These are phyloP conservation scores for Metarhizium guizhouense DNA, from an alignment of 2,329 filamentous ascomycete genomes.

Conservation along the genomic window DNA sequence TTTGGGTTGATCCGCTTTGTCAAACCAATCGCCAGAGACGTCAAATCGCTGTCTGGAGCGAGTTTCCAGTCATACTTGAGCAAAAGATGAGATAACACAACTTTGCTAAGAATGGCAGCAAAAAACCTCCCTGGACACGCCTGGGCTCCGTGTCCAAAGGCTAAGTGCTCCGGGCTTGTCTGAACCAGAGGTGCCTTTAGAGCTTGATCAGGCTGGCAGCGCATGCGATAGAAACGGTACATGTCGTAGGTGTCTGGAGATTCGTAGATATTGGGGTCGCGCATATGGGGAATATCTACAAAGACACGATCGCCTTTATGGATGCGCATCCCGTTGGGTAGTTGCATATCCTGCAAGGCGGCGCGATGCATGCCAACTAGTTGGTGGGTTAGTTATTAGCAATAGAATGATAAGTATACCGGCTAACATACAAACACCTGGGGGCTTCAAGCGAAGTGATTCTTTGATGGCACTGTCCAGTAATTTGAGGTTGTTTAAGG, in stretches of 20 bases:
- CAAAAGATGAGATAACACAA: slow-evolving; percentile 6
- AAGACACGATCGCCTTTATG: slow-evolving; percentile 8
- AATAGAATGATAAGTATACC: no score
- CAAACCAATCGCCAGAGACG: slow-evolving; percentile 5
- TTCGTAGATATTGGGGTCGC: slow-evolving; percentile 5
- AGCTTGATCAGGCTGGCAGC: slow-evolving; percentile 2
- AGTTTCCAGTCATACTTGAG: slow-evolving; percentile 8
- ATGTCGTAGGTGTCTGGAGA: slow-evolving; percentile 6
- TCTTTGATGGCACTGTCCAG: slow-evolving; percentile 9
- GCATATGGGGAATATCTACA: slow-evolving; percentile 9
- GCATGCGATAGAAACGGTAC: slow-evolving; percentile 9
- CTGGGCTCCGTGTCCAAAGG: slow-evolving; percentile 8
- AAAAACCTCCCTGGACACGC: slow-evolving; percentile 9
- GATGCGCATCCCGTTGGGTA: slow-evolving; percentile 3
- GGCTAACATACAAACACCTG: slow-evolving; percentile 5
- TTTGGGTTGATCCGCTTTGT: slow-evolving; percentile 7
- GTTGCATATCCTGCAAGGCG: slow-evolving; percentile 5
- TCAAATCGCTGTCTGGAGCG: neutral
- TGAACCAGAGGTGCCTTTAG: slow-evolving; percentile 7
- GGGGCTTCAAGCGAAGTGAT: slow-evolving; percentile 7
- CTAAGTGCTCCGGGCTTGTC: slow-evolving; percentile 7
- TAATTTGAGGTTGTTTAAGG: slow-evolving; percentile 7
- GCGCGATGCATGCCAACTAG: slow-evolving; percentile 9
- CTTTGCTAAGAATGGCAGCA: slow-evolving; percentile 5
- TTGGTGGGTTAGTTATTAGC: neutral